Conservation (phyloP, 805 yeast species). For the Pichia manshurica region DNA sequence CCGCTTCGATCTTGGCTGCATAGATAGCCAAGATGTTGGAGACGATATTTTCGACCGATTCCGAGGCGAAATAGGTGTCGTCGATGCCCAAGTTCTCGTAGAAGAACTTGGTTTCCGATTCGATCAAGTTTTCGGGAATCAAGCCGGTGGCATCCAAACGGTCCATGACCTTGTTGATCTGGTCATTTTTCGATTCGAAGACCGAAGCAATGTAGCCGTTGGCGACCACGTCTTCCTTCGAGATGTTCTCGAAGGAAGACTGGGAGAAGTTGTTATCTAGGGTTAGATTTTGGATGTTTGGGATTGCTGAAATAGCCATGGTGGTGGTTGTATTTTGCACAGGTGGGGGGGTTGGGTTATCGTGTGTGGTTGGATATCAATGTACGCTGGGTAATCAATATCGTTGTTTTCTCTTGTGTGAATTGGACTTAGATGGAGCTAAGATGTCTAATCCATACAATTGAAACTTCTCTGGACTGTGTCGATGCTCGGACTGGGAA, state of each 20-base stretch:
- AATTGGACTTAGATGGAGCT: no score
- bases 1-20: conserved; percentile 89
- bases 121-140: conserved; percentile 82
- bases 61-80: conserved; percentile 86
- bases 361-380: no score
- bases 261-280: conserved; percentile 34
- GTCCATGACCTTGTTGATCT: conserved; percentile 77
- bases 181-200: conserved; percentile 75
- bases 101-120: conserved; percentile 84
- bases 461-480: no score
- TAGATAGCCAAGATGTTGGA: conserved; percentile 82
- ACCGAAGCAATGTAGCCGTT: conserved; percentile 69
- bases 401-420: no score
- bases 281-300: conserved; percentile 21
- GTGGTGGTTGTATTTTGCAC: no score
- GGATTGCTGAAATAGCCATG: conserved; percentile 9
- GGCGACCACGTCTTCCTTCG: conserved; percentile 26
- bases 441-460: no score
- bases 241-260: conserved; percentile 30
- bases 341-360: no score
- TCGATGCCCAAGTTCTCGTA: conserved; percentile 84
- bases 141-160: conserved; percentile 77
- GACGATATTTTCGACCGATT: conserved; percentile 72
- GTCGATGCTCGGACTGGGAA: no score
- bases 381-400: no score